Evolutionary conservation across 768 basidiomycete species (phyloP).

Genomic region (Suillus paluster): DNA sequence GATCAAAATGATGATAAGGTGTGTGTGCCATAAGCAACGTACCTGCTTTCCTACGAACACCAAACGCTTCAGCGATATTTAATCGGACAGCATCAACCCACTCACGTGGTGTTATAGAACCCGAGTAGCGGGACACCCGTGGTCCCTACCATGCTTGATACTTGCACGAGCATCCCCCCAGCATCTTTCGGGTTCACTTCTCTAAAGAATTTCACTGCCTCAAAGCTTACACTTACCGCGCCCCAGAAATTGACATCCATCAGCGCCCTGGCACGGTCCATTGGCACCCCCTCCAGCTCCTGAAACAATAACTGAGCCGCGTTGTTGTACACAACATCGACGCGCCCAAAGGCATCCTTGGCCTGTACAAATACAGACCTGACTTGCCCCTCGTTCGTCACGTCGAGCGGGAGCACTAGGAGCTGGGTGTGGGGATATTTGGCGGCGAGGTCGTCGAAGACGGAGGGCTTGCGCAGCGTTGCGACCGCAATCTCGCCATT

Average conservation of each 20-base stretch:
- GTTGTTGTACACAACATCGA: conserved; percentile 41
- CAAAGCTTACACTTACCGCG: conserved; percentile 24
- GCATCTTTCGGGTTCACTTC: conserved; percentile 29
- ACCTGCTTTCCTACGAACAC: neutral
- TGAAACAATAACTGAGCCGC: conserved; percentile 28
- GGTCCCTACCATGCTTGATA: conserved; percentile 32
- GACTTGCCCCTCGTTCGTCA: conserved; percentile 27
- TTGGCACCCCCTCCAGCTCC: conserved; percentile 31
- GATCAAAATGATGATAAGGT: neutral
- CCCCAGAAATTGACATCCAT: conserved; percentile 42
- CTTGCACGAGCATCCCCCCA: conserved; percentile 38
- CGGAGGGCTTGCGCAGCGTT: conserved; percentile 28
- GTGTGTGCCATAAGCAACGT: neutral
- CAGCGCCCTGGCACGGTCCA: conserved; percentile 29
- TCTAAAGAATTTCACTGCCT: conserved; percentile 36
- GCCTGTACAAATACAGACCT: conserved; percentile 21
- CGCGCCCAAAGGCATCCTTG: conserved; percentile 30
- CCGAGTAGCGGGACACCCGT: conserved; percentile 8
- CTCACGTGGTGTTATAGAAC: conserved; percentile 30
- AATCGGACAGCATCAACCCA: neutral
- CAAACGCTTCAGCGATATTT: neutral
- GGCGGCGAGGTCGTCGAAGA: conserved; percentile 20
- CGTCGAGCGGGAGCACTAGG: conserved; percentile 34
- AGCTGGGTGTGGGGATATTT: conserved; percentile 24
- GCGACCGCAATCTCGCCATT: conserved; percentile 34